Evolutionary conservation across 164 flowering plant species (phyloP).

Genomic region (Pachysandra terminalis): DNA sequence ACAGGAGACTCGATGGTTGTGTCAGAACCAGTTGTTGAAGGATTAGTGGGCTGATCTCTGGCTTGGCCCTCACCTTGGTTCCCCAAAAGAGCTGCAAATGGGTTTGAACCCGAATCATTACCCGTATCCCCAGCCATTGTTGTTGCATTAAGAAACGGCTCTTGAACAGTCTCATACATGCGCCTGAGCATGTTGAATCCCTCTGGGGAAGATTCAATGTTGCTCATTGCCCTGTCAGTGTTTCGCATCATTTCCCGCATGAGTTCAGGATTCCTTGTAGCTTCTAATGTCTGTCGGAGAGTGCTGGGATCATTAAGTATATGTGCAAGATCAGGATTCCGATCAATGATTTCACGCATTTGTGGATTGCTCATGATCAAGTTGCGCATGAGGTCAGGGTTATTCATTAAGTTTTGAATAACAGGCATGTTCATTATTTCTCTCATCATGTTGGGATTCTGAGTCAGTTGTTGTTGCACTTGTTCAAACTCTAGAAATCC

Average conservation of each 20-base stretch:
- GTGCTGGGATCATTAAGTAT: conserved; percentile 39
- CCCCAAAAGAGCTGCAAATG: conserved; percentile 80
- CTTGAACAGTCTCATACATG: conserved; percentile 98
- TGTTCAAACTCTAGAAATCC: conserved; percentile 47
- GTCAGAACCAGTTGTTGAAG: conserved; percentile 49
- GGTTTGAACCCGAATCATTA: conserved; percentile 57
- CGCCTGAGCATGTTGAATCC: conserved; percentile 97
- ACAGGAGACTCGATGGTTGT: conserved; percentile 48
- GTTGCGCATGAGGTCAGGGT: conserved; percentile 45
- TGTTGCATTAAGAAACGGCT: conserved; percentile 86
- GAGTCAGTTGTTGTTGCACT: conserved; percentile 46
- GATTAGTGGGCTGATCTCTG: conserved; percentile 38
- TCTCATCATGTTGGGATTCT: conserved; percentile 50
- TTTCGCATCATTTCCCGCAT: conserved; percentile 99
- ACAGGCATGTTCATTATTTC: conserved; percentile 51
- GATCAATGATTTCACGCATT: conserved; percentile 40
- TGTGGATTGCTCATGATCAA: conserved; percentile 43
- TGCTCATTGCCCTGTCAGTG: conserved; percentile 97
- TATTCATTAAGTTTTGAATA: conserved; percentile 43
- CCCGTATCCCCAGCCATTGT: conserved; percentile 66
- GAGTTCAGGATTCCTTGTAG: conserved; percentile 91
- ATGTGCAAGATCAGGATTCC: conserved; percentile 44
- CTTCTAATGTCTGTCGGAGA: conserved; percentile 82
- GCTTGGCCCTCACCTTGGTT: conserved; percentile 43
- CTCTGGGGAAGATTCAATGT: conserved; percentile 93